Percentiles rank a stretch among this genome's conserved stretches.
phyloP scores from a whole-genome alignment of 1,284 basidiomycete genomes.

The Peniophora sp. region DNA sequence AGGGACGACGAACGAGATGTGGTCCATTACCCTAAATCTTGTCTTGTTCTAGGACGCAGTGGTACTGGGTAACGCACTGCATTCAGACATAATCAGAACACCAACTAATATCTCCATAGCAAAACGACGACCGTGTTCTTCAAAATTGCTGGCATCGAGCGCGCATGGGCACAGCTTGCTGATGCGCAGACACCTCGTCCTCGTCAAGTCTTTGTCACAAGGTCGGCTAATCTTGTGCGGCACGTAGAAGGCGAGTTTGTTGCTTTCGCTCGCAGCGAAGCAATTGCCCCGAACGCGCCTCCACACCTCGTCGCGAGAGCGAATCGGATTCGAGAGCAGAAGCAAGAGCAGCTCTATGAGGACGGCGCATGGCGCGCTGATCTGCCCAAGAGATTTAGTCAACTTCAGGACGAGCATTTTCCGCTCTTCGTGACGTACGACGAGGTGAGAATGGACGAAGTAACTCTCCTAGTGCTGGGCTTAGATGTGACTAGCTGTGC shows the following conservation, averaged over 20 bases:
- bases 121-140: slow-evolving; percentile 65
- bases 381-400: slow-evolving; percentile 44
- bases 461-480: neutral
- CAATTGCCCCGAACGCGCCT: slow-evolving; percentile 4
- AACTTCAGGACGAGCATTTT: slow-evolving; percentile 47
- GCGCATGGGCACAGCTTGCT: slow-evolving; percentile 28
- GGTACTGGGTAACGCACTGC: slow-evolving; percentile 47
- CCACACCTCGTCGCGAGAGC: neutral
- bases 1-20: slow-evolving; percentile 48
- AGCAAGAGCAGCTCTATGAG: neutral
- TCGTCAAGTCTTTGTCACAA: slow-evolving; percentile 61
- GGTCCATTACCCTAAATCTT: slow-evolving; percentile 47
- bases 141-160: slow-evolving; percentile 55
- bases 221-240: slow-evolving; percentile 47
- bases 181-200: slow-evolving; percentile 27
- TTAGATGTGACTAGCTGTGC: slow-evolving; percentile 10
- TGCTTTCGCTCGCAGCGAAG: slow-evolving; percentile 29
- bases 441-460: slow-evolving; percentile 24
- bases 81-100: neutral
- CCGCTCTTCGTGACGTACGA: slow-evolving; percentile 59
- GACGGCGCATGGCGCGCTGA: slow-evolving; percentile 23
- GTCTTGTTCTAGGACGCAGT: slow-evolving; percentile 61
- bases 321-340: neutral
- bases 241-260: slow-evolving; percentile 53
- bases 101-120: slow-evolving; percentile 19